Conservation (phyloP, 805 yeast species). For the Kodamaea restingae region DNA sequence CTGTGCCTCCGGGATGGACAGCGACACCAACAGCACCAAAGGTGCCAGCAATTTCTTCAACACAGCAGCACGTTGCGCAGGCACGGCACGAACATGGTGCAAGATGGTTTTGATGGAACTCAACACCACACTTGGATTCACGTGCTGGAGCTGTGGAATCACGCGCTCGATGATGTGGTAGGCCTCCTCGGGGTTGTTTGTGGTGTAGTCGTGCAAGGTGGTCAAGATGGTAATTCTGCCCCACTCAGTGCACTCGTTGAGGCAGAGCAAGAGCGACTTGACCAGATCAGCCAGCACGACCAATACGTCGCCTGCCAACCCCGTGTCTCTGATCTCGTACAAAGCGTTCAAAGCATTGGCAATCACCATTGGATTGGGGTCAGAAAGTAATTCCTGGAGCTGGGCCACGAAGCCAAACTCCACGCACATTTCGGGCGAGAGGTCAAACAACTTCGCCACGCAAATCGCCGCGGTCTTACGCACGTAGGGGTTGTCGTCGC, state of each 20-base stretch:
- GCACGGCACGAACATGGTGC: conserved; percentile 55
- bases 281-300: conserved; percentile 40
- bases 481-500: conserved; percentile 95
- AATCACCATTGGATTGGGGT: conserved; percentile 94
- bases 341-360: conserved; percentile 89
- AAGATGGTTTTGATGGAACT: conserved; percentile 78
- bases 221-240: conserved; percentile 88
- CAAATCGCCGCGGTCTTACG: conserved; percentile 97
- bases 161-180: conserved; percentile 84
- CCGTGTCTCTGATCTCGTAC: conserved; percentile 71
- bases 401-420: conserved; percentile 82
- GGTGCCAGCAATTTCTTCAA: conserved; percentile 79
- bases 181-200: conserved; percentile 61
- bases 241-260: conserved; percentile 99
- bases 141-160: conserved; percentile 94
- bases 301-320: conserved; percentile 35
- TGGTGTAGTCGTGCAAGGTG: conserved; percentile 68
- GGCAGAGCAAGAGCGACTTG: conserved; percentile 68
- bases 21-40: conserved; percentile 77
- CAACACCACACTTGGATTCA: conserved; percentile 90
- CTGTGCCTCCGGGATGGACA: conserved; percentile 87
- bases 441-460: conserved; percentile 90
- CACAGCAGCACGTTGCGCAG: conserved; percentile 39
- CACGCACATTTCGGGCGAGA: conserved; percentile 73
- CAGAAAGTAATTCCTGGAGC: conserved; percentile 66